phyloP scores from a whole-genome alignment of 1,139 yeast genomes.

The Nakaseomyces kungkrabaensis region DNA sequence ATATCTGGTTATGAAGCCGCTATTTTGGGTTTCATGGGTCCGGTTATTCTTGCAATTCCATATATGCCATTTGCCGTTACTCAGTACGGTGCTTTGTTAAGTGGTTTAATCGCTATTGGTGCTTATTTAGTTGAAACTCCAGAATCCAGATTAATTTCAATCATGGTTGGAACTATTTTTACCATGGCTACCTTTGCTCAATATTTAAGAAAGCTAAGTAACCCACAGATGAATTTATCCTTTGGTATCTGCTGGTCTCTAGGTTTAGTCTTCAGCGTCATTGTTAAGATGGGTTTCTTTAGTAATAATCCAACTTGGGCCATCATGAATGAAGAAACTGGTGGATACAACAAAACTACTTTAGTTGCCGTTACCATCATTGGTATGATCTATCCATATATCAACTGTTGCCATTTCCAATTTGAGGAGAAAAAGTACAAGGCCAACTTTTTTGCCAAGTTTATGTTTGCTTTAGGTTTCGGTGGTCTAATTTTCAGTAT shows the following conservation, averaged over 20 bases:
- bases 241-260: slow-evolving; percentile 54
- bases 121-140: slow-evolving; percentile 63
- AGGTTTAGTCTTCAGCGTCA: slow-evolving; percentile 66
- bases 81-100: slow-evolving; percentile 43
- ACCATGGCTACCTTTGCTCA: slow-evolving; percentile 53
- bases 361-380: slow-evolving; percentile 54
- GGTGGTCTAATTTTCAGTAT: slow-evolving; percentile 68
- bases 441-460: slow-evolving; percentile 8
- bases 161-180: slow-evolving; percentile 59
- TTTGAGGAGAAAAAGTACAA: slow-evolving; percentile 7
- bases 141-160: slow-evolving; percentile 51
- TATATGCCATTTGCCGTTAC: slow-evolving; percentile 42
- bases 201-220: slow-evolving; percentile 44
- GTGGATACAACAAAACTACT: slow-evolving; percentile 76
- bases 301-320: slow-evolving; percentile 97
- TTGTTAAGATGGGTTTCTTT: slow-evolving; percentile 63
- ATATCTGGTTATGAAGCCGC: slow-evolving; percentile 87
- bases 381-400: slow-evolving; percentile 44
- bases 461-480: slow-evolving; percentile 46
- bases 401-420: slow-evolving; percentile 15
- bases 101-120: slow-evolving; percentile 65
- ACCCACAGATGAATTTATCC: slow-evolving; percentile 16
- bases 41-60: slow-evolving; percentile 48
- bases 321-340: slow-evolving; percentile 73
- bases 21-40: slow-evolving; percentile 47